phyloP scores from a whole-genome alignment of 2,329 filamentous ascomycete species.

The Sporothrix protearum region DNA sequence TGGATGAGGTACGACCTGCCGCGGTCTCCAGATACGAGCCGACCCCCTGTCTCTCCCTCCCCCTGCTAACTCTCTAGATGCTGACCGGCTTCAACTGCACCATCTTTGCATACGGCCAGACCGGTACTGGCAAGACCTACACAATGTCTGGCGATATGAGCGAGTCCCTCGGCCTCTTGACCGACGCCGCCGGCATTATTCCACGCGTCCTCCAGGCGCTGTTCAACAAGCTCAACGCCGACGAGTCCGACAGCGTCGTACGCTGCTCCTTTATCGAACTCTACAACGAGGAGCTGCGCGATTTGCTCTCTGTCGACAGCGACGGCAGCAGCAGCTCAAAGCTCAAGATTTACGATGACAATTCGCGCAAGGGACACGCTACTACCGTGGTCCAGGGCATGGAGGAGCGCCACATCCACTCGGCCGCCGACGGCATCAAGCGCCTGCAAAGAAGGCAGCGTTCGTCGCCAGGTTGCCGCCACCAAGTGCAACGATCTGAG shows the following conservation, averaged over 20 bases:
- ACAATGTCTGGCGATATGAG: slow-evolving; percentile 99
- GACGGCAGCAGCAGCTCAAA: slow-evolving; percentile 49
- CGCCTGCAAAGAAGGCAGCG: slow-evolving; percentile 84
- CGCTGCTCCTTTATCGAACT: slow-evolving; percentile 98
- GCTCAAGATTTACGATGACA: slow-evolving; percentile 93
- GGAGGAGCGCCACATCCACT: slow-evolving; percentile 92
- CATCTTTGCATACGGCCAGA: slow-evolving; percentile 97
- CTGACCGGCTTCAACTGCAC: slow-evolving; percentile 95
- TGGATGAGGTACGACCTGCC: slow-evolving; percentile 68
- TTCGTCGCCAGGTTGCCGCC: slow-evolving; percentile 94
- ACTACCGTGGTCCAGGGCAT: slow-evolving; percentile 92
- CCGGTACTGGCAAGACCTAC: slow-evolving; percentile 96
- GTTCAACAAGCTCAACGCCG: slow-evolving; percentile 77
- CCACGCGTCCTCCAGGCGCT: slow-evolving; percentile 83
- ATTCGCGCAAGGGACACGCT: slow-evolving; percentile 76
- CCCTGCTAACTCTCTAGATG: slow-evolving; percentile 56
- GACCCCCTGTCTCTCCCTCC: background rate
- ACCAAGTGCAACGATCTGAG: slow-evolving; percentile 99
- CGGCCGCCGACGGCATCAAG: slow-evolving; percentile 78
- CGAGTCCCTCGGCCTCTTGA: slow-evolving; percentile 77
- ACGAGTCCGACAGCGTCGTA: slow-evolving; percentile 78
- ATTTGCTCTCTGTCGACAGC: slow-evolving; percentile 80
- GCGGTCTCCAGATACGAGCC: too few relatives aligned
- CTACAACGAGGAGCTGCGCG: slow-evolving; percentile 95
- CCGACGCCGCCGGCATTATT: slow-evolving; percentile 91